These are phyloP conservation scores for Pseudocercospora crystallina DNA, from an alignment of 2,329 filamentous ascomycete genomes.

Conservation along the genomic window DNA sequence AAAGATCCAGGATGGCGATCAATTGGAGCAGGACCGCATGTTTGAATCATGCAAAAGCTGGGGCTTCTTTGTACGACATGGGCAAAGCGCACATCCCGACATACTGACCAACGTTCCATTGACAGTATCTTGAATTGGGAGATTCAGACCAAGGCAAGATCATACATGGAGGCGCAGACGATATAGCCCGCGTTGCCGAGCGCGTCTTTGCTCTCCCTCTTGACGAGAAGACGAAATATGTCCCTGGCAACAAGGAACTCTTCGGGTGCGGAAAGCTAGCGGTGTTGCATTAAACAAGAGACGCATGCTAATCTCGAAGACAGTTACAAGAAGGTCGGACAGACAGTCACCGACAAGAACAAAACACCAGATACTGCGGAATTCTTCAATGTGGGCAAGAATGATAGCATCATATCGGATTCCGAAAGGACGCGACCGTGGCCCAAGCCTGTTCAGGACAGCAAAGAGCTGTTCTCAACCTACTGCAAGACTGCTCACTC, in stretches of 20 bases:
- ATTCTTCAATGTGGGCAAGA: constrained; percentile 58
- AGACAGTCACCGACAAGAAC: constrained; percentile 47
- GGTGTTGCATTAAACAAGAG: not conserved
- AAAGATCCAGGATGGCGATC: constrained; percentile 39
- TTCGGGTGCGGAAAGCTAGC: constrained; percentile 24
- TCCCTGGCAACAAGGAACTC: constrained; percentile 42
- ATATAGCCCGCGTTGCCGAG: constrained; percentile 40
- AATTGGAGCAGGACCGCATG: constrained; percentile 38
- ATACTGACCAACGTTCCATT: too few species aligned
- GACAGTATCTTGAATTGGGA: constrained; percentile 49
- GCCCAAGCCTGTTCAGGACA: constrained; percentile 28
- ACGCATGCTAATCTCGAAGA: not conserved
- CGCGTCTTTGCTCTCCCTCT: constrained; percentile 49
- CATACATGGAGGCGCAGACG: constrained; percentile 28
- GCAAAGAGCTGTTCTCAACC: constrained; percentile 37
- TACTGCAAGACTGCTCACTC: constrained; percentile 50
- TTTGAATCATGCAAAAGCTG: constrained; percentile 47
- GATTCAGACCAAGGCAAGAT: constrained; percentile 30
- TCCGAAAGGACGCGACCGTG: constrained; percentile 30
- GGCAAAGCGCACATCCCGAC: too few species aligned
- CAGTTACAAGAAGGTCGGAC: constrained; percentile 43
- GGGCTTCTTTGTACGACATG: constrained; percentile 48
- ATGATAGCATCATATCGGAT: constrained; percentile 50
- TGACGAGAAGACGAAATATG: constrained; percentile 52
- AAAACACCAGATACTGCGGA: constrained; percentile 56